phyloP scores from a whole-genome alignment of 306 rosid genomes.

The Cajanus cajan region DNA sequence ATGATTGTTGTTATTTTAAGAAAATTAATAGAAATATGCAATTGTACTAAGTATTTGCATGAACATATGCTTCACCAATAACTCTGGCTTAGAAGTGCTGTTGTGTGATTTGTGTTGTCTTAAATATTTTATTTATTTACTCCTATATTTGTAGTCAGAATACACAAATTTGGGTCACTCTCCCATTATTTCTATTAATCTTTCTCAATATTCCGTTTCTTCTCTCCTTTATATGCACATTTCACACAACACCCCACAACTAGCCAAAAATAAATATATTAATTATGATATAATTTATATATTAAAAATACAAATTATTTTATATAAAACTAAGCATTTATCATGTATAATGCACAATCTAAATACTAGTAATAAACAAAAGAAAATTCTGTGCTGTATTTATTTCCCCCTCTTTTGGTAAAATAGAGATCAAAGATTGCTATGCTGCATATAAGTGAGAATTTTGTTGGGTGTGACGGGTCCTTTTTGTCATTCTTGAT shows the following conservation, averaged over 20 bases:
- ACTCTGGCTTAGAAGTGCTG: slow-evolving; percentile 1
- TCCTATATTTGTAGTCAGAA: not conserved
- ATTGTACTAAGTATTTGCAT: not conserved
- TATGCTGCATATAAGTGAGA: not conserved
- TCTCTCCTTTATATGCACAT: not conserved
- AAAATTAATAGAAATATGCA: slow-evolving; percentile 7
- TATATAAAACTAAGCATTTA: too few species aligned
- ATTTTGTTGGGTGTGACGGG: slow-evolving; percentile 27
- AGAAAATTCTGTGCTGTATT: not conserved
- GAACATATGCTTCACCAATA: not conserved
- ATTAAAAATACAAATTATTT: too few species aligned
- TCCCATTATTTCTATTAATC: not conserved
- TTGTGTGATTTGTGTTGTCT: not conserved
- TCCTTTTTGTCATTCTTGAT: slow-evolving; percentile 34
- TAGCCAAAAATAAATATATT: too few species aligned
- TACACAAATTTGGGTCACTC: not conserved
- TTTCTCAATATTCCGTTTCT: not conserved
- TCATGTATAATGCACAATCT: too few species aligned
- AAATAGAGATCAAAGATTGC: not conserved
- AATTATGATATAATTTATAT: too few species aligned
- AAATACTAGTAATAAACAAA: not conserved
- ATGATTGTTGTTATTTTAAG: not conserved
- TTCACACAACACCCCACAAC: not conserved
- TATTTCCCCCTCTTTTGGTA: not conserved
- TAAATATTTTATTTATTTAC: not conserved